phyloP scores from a whole-genome alignment of 768 basidiomycete species.

The Hypholoma fasciculare region DNA sequence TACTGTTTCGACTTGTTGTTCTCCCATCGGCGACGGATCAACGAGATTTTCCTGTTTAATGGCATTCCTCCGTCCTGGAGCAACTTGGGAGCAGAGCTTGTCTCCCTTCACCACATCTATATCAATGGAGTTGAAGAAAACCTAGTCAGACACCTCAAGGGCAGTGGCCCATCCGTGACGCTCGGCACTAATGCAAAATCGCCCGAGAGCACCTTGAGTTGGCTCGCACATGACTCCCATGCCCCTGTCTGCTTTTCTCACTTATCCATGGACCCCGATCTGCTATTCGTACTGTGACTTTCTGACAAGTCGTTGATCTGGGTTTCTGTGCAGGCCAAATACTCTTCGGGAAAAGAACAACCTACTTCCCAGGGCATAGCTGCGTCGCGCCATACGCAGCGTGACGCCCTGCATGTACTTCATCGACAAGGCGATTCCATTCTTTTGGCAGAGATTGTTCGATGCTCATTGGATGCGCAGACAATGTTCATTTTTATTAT shows the following conservation, averaged over 20 bases:
- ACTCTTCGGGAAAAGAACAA: conserved; percentile 31
- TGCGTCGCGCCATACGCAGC: conserved; percentile 38
- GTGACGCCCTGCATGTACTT: conserved; percentile 44
- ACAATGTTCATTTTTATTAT: neutral
- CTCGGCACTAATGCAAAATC: conserved; percentile 39
- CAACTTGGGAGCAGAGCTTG: conserved; percentile 34
- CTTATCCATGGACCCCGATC: conserved; percentile 40
- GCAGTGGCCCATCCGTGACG: conserved; percentile 34
- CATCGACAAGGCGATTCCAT: conserved; percentile 33
- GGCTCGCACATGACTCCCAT: conserved; percentile 32
- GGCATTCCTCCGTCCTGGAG: conserved; percentile 36
- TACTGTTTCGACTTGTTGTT: conserved; percentile 42
- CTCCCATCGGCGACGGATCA: conserved; percentile 25
- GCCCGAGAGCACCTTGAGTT: conserved; percentile 29
- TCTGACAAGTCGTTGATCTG: conserved; percentile 35
- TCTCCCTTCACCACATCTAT: conserved; percentile 29
- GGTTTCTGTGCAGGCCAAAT: conserved; percentile 45
- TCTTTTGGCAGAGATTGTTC: neutral
- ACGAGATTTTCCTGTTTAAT: conserved; percentile 37
- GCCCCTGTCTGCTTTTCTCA: conserved; percentile 43
- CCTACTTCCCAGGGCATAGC: conserved; percentile 24
- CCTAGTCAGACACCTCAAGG: conserved; percentile 24
- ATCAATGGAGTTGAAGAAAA: conserved; percentile 27
- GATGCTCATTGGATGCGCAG: neutral
- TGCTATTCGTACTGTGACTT: conserved; percentile 39